Evolutionary conservation across 768 basidiomycete genomes (phyloP).

Genomic region (Boletus reticuloceps): DNA sequence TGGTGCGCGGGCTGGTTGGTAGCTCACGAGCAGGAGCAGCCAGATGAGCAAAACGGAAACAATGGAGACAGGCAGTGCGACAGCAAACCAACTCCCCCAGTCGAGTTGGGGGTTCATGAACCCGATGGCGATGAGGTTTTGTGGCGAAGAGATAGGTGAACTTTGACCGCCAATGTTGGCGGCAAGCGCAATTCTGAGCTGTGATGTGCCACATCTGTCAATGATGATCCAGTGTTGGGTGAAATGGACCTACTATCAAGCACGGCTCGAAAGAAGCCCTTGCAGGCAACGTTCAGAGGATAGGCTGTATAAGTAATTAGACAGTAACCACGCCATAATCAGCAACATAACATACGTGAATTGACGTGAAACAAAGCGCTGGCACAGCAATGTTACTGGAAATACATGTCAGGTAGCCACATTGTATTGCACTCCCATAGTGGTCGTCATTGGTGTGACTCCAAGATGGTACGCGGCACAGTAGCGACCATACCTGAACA

Average conservation of each 20-base stretch:
- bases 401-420: slow-evolving; percentile 2
- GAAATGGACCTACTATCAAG: slow-evolving; percentile 66
- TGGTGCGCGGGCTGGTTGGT: slow-evolving; percentile 68
- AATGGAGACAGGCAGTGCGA: slow-evolving; percentile 86
- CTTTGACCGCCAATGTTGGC: slow-evolving; percentile 98
- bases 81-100: slow-evolving; percentile 93
- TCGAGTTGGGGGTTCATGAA: slow-evolving; percentile 82
- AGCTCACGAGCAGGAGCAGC: slow-evolving; percentile 81
- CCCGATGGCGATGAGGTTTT: slow-evolving; percentile 91
- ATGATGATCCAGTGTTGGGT: neutral
- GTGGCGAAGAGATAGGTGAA: slow-evolving; percentile 96
- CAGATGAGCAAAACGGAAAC: slow-evolving; percentile 89
- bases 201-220: neutral
- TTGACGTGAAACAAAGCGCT: slow-evolving; percentile 93
- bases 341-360: slow-evolving; percentile 69
- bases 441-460: slow-evolving; percentile 29
- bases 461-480: slow-evolving; percentile 93
- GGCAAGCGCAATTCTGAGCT: slow-evolving; percentile 97
- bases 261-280: slow-evolving; percentile 86
- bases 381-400: slow-evolving; percentile 93
- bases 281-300: slow-evolving; percentile 85
- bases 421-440: too few species aligned
- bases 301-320: slow-evolving; percentile 58
- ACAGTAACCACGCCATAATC: neutral
- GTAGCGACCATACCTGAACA: slow-evolving; percentile 92